Base-by-base conservation (phyloP, 345 rosid genomes). In the Eucalyptus regnans region DNA sequence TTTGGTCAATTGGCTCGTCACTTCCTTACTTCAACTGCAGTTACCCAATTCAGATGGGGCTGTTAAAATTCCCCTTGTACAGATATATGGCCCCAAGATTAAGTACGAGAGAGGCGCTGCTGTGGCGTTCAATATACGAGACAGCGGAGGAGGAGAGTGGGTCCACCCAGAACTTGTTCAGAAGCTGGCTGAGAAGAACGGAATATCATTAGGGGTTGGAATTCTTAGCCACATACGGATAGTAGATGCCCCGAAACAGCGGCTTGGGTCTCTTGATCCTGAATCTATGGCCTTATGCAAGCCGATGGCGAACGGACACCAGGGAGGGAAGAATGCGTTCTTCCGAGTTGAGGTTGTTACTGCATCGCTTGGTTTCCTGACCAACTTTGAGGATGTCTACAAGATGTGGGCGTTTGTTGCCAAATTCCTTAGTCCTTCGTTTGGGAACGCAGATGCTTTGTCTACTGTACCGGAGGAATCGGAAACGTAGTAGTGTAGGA, bases 1-100 rank as follows among this genome's bases (percentile, higher is more conserved):
- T 92, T 93, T 97, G 64, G 92, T 95, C 44, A 97, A 97, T 90
- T 97, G 98, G 98, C 97, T 97, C 37, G 98, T 95, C 84, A 94
- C 96, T 54, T 97, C 99, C 18, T 92, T 97, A 54, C 95, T 97
- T 90, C 99, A 96, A 86, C 95, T 97, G 56, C 93, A 92, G 89
- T 85, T 94, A n/a, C 93, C 93, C 23, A 88, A 90, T 86, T 87
- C 96, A 22, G 92, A 91, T 27, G 94, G 93, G 87, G 92, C 90
- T 17, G 90, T 43, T 33, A 92, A 91, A 90, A 54, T 56, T 88
- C 91, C 93, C 90, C 95, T 95, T 83, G 94, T 95, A 68, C 95
- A 94, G 87, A 93, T 95, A 79, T 94, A 95, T 88, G 97, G 97
- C 88, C 97, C 97, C 15, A 95, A 95, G 92, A 95, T 95, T 87